Evolutionary conservation across 2,329 filamentous ascomycete species (phyloP).

Genomic region (Talaromyces atroroseus): DNA sequence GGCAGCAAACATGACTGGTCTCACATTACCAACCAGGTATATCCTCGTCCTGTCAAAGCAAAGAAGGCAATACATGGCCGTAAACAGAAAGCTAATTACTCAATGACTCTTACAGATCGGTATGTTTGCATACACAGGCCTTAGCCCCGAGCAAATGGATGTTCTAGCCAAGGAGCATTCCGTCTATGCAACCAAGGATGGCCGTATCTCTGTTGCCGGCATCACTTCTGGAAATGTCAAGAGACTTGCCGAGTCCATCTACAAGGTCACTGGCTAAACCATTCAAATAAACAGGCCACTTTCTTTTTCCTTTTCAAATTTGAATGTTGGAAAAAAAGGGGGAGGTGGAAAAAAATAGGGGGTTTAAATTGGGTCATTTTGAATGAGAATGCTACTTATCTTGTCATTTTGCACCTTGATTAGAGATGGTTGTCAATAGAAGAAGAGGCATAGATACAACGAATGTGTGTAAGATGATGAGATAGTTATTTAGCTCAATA

Average conservation of each 20-base stretch:
- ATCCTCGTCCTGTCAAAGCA: neutral
- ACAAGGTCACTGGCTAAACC: slow-evolving; percentile 45
- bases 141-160: slow-evolving; percentile 88
- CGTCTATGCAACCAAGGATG: slow-evolving; percentile 86
- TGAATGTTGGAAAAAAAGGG: neutral
- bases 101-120: slow-evolving; percentile 59
- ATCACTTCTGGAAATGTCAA: slow-evolving; percentile 47
- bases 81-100: neutral
- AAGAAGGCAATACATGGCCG: neutral
- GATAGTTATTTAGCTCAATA: neutral
- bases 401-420: neutral
- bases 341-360: neutral
- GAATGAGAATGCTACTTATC: neutral
- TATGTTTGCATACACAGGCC: slow-evolving; percentile 98
- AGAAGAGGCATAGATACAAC: neutral
- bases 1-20: slow-evolving; percentile 97
- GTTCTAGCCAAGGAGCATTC: slow-evolving; percentile 88
- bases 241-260: slow-evolving; percentile 47
- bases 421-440: neutral
- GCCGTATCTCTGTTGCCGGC: slow-evolving; percentile 47
- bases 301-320: neutral
- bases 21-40: slow-evolving; percentile 85
- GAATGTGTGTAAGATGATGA: neutral
- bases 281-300: slow-evolving; percentile 14
- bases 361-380: neutral